A percentile compares a stretch with the other conserved stretches of the same genome.
These are phyloP conservation scores for Hysterangium stoloniferum DNA, from an alignment of 768 basidiomycete species.

Conservation along the genomic window DNA sequence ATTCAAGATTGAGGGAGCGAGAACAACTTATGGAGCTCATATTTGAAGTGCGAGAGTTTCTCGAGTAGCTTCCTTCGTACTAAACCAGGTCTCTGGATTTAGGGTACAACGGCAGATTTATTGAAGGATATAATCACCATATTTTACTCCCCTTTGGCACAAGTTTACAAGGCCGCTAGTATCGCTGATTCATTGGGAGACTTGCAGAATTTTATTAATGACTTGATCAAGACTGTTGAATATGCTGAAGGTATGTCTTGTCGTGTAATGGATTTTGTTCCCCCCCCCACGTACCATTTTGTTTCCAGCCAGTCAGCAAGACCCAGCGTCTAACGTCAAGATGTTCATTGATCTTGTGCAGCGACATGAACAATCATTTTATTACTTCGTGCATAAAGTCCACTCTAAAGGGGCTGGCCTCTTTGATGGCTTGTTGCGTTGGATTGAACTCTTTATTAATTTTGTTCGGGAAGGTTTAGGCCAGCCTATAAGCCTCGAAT, in stretches of 20 bases:
- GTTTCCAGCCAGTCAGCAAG: slow-evolving; percentile 64
- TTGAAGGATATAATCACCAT: slow-evolving; percentile 98
- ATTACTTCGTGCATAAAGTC: slow-evolving; percentile 96
- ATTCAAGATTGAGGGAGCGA: slow-evolving; percentile 74
- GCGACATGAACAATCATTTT: slow-evolving; percentile 93
- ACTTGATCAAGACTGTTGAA: slow-evolving; percentile 92
- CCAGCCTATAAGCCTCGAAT: slow-evolving; percentile 69
- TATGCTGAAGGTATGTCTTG: slow-evolving; percentile 65
- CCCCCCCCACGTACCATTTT: not conserved
- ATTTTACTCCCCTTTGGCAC: slow-evolving; percentile 93
- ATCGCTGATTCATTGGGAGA: slow-evolving; percentile 91
- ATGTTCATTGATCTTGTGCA: slow-evolving; percentile 89
- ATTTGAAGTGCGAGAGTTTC: slow-evolving; percentile 63
- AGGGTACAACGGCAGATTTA: slow-evolving; percentile 93
- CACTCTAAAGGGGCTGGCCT: slow-evolving; percentile 93
- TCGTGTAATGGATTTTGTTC: not conserved
- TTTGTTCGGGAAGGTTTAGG: slow-evolving; percentile 86
- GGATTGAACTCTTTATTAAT: slow-evolving; percentile 94
- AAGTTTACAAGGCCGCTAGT: slow-evolving; percentile 95
- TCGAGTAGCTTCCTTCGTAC: not conserved
- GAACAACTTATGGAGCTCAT: slow-evolving; percentile 89
- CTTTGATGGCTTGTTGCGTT: slow-evolving; percentile 90
- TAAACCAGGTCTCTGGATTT: not conserved
- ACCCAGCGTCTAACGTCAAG: slow-evolving; percentile 82
- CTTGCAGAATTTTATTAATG: slow-evolving; percentile 89